Conservation (phyloP, 306 rosid species). For the Corylus heterophylla region DNA sequence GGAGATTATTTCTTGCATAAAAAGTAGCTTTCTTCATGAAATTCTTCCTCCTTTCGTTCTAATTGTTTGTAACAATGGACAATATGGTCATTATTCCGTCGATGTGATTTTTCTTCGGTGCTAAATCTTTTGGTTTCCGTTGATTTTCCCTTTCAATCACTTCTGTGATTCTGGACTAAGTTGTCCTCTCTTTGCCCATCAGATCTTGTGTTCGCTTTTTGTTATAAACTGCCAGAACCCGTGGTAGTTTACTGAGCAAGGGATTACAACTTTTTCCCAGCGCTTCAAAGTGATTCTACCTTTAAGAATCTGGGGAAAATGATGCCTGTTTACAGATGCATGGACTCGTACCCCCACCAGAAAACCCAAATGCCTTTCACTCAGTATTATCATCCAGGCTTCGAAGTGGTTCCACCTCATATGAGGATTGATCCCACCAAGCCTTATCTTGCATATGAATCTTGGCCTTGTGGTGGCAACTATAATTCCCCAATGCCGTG, state of each 20-base stretch:
- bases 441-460: constrained; percentile 34
- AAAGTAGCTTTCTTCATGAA: background rate
- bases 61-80: background rate
- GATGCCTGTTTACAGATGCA: constrained; percentile 49
- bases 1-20: background rate
- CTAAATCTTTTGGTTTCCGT: background rate
- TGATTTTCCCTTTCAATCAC: too few species aligned
- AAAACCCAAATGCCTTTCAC: constrained; percentile 37
- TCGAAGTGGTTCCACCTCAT: constrained; percentile 39
- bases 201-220: background rate
- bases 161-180: background rate
- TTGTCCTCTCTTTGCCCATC: background rate
- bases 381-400: constrained; percentile 28
- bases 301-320: constrained; percentile 26
- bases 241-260: background rate
- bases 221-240: constrained; percentile 12
- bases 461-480: constrained; percentile 43
- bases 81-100: background rate
- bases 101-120: background rate
- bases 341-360: constrained; percentile 60
- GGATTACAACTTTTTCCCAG: background rate
- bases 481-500: constrained; percentile 36
- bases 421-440: constrained; percentile 43
- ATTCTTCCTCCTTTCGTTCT: background rate
- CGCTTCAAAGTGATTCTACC: background rate